A percentile compares a stretch with the other conserved stretches of the same genome.
phyloP scores from a whole-genome alignment of 1,284 basidiomycete genomes.

The Kwoniella shivajii region DNA sequence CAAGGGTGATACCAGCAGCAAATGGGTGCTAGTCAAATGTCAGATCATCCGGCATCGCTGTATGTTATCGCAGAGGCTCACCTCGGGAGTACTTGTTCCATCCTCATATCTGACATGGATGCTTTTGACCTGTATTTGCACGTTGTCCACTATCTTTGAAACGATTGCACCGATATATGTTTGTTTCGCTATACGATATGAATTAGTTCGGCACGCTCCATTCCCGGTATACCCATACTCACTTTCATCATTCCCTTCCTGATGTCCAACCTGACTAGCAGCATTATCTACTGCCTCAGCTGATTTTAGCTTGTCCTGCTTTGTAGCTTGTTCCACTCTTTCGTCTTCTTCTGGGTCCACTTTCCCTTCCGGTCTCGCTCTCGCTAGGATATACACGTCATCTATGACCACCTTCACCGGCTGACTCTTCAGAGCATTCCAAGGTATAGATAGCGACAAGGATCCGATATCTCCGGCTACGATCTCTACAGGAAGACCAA shows the following conservation, averaged over 20 bases:
- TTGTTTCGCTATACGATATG: constrained; percentile 60
- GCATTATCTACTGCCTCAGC: constrained; percentile 80
- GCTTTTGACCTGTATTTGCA: constrained; percentile 93
- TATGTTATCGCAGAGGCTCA: constrained; percentile 53
- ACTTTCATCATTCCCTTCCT: constrained; percentile 38
- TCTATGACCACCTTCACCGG: constrained; percentile 91
- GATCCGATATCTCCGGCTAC: constrained; percentile 92
- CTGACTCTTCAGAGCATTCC: constrained; percentile 90
- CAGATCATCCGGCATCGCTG: background rate
- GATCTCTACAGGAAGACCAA: constrained; percentile 93
- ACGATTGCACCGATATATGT: constrained; percentile 81
- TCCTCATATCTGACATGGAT: constrained; percentile 98
- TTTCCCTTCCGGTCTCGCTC: constrained; percentile 48
- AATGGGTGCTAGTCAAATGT: constrained; percentile 75
- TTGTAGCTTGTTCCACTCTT: constrained; percentile 75
- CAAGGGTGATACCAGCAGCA: constrained; percentile 87
- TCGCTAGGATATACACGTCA: constrained; percentile 83
- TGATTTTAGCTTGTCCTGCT: constrained; percentile 84
- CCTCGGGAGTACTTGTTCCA: constrained; percentile 86
- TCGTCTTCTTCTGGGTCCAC: constrained; percentile 86
- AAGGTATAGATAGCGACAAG: constrained; percentile 90
- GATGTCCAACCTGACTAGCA: constrained; percentile 51
- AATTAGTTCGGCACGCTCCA: background rate
- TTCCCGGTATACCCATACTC: constrained; percentile 10
- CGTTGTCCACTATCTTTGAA: constrained; percentile 91